Conservation (phyloP, 192 early-diverging fungal genomes). For the Backusella parvicylindrica region DNA sequence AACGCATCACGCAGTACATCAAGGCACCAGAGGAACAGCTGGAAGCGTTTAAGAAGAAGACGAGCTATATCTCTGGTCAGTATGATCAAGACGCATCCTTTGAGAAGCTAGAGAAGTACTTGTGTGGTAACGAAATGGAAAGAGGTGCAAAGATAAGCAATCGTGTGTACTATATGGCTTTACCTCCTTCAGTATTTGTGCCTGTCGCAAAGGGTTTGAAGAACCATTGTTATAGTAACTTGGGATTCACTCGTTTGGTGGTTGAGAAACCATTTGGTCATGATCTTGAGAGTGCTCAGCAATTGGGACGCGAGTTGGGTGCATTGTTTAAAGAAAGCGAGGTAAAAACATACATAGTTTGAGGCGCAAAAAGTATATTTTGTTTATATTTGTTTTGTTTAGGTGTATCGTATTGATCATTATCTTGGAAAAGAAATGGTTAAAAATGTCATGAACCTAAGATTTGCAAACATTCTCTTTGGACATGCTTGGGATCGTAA, state of each 20-base stretch:
- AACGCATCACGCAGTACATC: slow-evolving; percentile 67
- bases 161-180: slow-evolving; percentile 92
- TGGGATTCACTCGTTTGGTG: slow-evolving; percentile 79
- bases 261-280: slow-evolving; percentile 98
- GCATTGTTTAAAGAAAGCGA: slow-evolving; percentile 84
- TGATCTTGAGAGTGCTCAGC: slow-evolving; percentile 79
- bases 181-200: slow-evolving; percentile 96
- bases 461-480: slow-evolving; percentile 94
- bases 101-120: slow-evolving; percentile 55
- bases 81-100: slow-evolving; percentile 81
- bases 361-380: background rate
- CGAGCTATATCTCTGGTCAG: slow-evolving; percentile 77
- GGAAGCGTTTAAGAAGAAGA: slow-evolving; percentile 60
- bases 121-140: slow-evolving; percentile 55
- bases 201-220: slow-evolving; percentile 75
- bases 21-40: slow-evolving; percentile 46
- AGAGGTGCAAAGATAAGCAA: slow-evolving; percentile 46
- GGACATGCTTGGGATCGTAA: slow-evolving; percentile 88
- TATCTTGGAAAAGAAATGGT: slow-evolving; percentile 99
- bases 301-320: slow-evolving; percentile 67
- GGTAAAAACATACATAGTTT: slow-evolving; percentile 38
- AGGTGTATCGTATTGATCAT: slow-evolving; percentile 98
- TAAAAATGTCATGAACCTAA: slow-evolving; percentile 91
- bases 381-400: background rate
- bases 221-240: slow-evolving; percentile 59